phyloP scores from a whole-genome alignment of 768 basidiomycete species.

The button mushroom (Agaricus bisporus) region DNA sequence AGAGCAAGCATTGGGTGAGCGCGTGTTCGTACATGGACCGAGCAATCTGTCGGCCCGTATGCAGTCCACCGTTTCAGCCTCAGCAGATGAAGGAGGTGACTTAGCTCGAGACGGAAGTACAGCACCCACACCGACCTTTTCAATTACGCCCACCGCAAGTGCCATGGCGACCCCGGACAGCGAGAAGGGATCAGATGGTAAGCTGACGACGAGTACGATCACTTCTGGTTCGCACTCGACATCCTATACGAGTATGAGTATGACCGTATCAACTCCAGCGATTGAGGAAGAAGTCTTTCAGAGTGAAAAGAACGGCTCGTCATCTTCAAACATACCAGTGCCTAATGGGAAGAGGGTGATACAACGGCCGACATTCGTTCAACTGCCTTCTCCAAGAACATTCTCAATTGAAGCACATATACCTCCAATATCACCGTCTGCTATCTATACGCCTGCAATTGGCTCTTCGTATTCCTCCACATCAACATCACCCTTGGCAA shows the following conservation, averaged over 20 bases:
- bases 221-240: neutral
- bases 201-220: neutral
- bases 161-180: neutral
- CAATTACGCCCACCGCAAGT: conserved; percentile 2
- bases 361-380: conserved; percentile 33
- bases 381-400: conserved; percentile 27
- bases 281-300: neutral
- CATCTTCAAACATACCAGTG: neutral
- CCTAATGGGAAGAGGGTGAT: neutral
- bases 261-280: neutral
- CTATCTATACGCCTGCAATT: conserved; percentile 11
- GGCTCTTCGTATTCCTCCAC: conserved; percentile 17
- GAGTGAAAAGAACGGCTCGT: too few relatives aligned
- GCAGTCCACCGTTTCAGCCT: conserved; percentile 12
- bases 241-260: neutral
- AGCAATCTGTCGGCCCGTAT: conserved; percentile 35
- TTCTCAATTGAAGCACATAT: conserved; percentile 24
- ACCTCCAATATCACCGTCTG: conserved; percentile 15
- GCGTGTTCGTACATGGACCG: conserved; percentile 32
- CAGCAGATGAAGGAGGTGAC: conserved; percentile 2
- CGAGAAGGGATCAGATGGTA: conserved; percentile 4
- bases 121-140: neutral
- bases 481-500: conserved; percentile 25
- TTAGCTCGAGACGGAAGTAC: conserved; percentile 3
- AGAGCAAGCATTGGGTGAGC: conserved; percentile 27